Evolutionary conservation across 2,329 filamentous ascomycete species (phyloP).

Genomic region (Botryotinia narcissicola): DNA sequence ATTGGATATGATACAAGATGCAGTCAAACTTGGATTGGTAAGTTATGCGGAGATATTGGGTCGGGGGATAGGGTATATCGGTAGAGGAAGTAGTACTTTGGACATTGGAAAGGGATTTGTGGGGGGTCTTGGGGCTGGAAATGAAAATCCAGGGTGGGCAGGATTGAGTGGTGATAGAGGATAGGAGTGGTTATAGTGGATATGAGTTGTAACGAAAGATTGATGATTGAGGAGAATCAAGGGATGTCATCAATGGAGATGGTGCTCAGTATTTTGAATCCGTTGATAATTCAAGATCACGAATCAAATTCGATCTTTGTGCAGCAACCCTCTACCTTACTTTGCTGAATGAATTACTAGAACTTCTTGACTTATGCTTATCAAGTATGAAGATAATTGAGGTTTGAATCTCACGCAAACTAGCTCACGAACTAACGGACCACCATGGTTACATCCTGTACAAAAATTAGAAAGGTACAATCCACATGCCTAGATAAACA

Average conservation of each 20-base stretch:
- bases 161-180: conserved; percentile 23
- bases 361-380: not conserved
- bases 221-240: not conserved
- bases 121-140: conserved; percentile 17
- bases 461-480: not conserved
- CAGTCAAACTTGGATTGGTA: conserved; percentile 22
- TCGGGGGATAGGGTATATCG: conserved; percentile 19
- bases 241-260: not conserved
- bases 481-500: not conserved
- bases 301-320: not conserved
- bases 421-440: too few species aligned
- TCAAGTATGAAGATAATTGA: not conserved
- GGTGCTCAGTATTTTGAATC: not conserved
- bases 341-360: not conserved
- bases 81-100: conserved; percentile 19
- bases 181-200: not conserved
- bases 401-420: not conserved
- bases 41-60: conserved; percentile 23
- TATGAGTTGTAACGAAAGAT: not conserved
- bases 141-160: conserved; percentile 11
- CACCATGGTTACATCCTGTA: not conserved
- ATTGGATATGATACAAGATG: conserved; percentile 25
- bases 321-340: not conserved
- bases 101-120: conserved; percentile 23
- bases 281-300: not conserved